phyloP scores from a whole-genome alignment of 306 rosid species.

The Macrotyloma uniflorum region DNA sequence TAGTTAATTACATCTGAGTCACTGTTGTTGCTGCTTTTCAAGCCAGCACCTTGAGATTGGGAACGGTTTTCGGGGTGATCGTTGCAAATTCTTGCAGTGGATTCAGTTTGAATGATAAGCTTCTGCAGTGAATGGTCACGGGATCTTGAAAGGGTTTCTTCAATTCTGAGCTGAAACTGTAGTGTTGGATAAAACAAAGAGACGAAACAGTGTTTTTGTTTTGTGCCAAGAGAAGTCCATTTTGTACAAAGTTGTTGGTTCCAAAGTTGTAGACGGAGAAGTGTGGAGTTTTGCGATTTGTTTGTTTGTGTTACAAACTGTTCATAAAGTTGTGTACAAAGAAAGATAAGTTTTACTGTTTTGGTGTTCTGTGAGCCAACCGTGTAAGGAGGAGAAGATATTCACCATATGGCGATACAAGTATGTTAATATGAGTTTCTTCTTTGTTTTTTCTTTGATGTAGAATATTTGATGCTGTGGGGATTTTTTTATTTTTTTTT shows the following conservation, averaged over 20 bases:
- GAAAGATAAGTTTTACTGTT: constrained; percentile 1
- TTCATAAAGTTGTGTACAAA: neutral
- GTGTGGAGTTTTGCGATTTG: neutral
- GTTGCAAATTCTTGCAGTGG: neutral
- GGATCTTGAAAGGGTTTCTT: constrained; percentile 28
- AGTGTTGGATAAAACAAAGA: neutral
- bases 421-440: constrained; percentile 43
- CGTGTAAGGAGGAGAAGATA: neutral
- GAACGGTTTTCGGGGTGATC: neutral
- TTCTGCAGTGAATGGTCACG: neutral
- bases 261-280: neutral
- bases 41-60: neutral
- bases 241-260: constrained; percentile 10
- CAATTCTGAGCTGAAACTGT: constrained; percentile 15
- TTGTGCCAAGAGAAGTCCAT: neutral
- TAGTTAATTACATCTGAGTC: neutral
- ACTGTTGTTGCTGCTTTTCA: neutral
- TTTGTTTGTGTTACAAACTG: constrained; percentile 3
- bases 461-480: neutral
- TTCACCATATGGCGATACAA: constrained; percentile 49
- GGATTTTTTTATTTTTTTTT: neutral
- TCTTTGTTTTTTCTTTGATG: neutral
- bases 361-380: neutral
- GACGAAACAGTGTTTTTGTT: neutral
- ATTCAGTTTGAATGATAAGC: neutral